These are phyloP conservation scores for Plasmodium blacklocki DNA, from an alignment of 169 alveolate species.

Conservation along the genomic window DNA sequence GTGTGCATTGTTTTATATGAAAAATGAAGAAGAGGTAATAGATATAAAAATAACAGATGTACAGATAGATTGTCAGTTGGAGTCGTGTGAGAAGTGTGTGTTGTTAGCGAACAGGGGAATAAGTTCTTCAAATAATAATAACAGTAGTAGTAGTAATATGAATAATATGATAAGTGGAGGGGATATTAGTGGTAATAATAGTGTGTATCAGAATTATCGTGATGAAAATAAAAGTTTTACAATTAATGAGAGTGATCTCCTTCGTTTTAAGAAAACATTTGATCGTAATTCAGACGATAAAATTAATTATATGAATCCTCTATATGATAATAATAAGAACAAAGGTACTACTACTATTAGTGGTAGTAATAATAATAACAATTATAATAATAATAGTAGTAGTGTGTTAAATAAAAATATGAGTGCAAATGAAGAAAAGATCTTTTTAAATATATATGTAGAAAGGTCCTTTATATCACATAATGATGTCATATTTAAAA, in stretches of 20 bases:
- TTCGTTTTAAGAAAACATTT: background rate
- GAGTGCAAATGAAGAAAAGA: conserved; percentile 55
- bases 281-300: conserved; percentile 10
- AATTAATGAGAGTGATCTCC: background rate
- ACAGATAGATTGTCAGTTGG: conserved; percentile 88
- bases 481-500: conserved; percentile 84
- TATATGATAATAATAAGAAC: background rate
- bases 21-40: conserved; percentile 87
- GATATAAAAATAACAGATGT: conserved; percentile 86
- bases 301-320: conserved; percentile 1
- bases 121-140: background rate
- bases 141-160: background rate
- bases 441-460: conserved; percentile 85
- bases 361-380: background rate
- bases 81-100: conserved; percentile 78
- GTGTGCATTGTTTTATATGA: conserved; percentile 82
- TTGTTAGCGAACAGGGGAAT: conserved; percentile 83
- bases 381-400: background rate
- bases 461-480: conserved; percentile 87
- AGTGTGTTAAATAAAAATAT: conserved; percentile 13
- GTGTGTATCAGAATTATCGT: background rate
- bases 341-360: background rate
- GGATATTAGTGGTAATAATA: conserved; percentile 41
- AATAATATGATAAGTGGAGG: conserved; percentile 9
- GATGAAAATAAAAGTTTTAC: background rate